Percentiles rank a stretch among this genome's conserved stretches.
Evolutionary conservation across 2,329 filamentous ascomycete genomes (phyloP).

Genomic region (Tolypocladium nubicola): DNA sequence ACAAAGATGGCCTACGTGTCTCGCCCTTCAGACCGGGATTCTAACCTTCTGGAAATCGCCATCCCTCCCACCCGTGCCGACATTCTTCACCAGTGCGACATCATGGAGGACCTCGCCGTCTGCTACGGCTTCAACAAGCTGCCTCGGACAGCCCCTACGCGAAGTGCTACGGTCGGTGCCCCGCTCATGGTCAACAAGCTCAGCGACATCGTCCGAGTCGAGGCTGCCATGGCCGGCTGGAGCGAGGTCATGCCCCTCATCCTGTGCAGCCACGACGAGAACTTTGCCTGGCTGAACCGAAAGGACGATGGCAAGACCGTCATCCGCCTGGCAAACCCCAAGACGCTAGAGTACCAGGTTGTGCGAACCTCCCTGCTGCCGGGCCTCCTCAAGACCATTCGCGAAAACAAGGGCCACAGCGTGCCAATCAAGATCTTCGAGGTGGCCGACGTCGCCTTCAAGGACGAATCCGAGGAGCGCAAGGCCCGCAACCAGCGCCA

Average conservation of each 20-base stretch:
- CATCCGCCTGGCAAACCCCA: conserved; percentile 81
- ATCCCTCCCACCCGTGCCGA: conserved; percentile 87
- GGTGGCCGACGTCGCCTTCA: conserved; percentile 83
- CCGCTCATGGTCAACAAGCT: conserved; percentile 92
- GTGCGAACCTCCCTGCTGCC: conserved; percentile 80
- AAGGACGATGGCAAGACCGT: conserved; percentile 77
- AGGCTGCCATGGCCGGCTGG: conserved; percentile 92
- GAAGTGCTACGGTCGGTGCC: conserved; percentile 75
- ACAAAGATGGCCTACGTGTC: conserved; percentile 85
- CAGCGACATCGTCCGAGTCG: conserved; percentile 76
- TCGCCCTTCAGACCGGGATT: conserved; percentile 57
- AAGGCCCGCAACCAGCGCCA: conserved; percentile 87
- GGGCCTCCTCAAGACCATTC: conserved; percentile 83
- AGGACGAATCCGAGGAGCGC: conserved; percentile 71
- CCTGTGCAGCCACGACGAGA: conserved; percentile 95
- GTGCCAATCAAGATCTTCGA: conserved; percentile 91
- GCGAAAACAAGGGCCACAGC: conserved; percentile 82
- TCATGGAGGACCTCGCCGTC: conserved; percentile 97
- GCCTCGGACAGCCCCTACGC: conserved; percentile 75
- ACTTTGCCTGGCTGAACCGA: conserved; percentile 90
- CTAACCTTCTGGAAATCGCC: conserved; percentile 67
- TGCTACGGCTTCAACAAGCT: conserved; percentile 97
- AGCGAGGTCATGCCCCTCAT: conserved; percentile 92
- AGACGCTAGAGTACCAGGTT: conserved; percentile 87
- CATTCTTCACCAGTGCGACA: conserved; percentile 90